Base-by-base conservation (phyloP, 345 rosid genomes). In the Limnanthes douglasii region DNA sequence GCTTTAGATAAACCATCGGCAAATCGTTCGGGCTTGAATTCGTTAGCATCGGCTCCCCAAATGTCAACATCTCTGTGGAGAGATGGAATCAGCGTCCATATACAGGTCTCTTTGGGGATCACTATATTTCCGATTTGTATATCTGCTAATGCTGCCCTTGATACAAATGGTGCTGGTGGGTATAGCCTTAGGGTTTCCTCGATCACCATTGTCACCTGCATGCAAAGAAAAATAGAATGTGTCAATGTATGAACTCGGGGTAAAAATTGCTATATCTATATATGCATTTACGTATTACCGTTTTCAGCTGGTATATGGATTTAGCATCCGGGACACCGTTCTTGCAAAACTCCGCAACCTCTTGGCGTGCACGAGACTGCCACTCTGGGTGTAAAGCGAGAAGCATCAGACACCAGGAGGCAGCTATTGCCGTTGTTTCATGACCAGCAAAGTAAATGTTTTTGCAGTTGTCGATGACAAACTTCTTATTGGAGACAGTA, bases 391-490 rank as follows among this genome's bases (percentile, higher is more conserved):
- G 61, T 2, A 71, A 56, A 33, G 88, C 88, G 0, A 84, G 93
- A 2, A 84, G 76, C 93, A 84, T 75, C 47, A 84, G 46, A 48
- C 77, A 68, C 95, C 95, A 84, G 25, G 95, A 66, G 41, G 81
- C 84, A 8, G 81, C 73, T 24, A 75, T 44, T 0, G 88, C 93
- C 11, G 74, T 79, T 1, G 93, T 52, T 41, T 75, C 95, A 31
- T 75, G 75, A n/a, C 93, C 93, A 0, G 93, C 84, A 3, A 84
- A 79, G 62, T 79, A 84, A 24, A 84, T 71, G 57, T 64, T 75
- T 54, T 84, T 84, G 65, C 95, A 79, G 37, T 84, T 84, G 31
- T 84, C 95, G 16, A 84, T 76, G 1, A 84, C 67, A 37, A 79
- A 79, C 10, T 50, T 39, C 61, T 54, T 74, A 4, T 72, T 59